phyloP scores from a whole-genome alignment of 176 grass and related monocot species.

The Saccharum spontaneum region DNA sequence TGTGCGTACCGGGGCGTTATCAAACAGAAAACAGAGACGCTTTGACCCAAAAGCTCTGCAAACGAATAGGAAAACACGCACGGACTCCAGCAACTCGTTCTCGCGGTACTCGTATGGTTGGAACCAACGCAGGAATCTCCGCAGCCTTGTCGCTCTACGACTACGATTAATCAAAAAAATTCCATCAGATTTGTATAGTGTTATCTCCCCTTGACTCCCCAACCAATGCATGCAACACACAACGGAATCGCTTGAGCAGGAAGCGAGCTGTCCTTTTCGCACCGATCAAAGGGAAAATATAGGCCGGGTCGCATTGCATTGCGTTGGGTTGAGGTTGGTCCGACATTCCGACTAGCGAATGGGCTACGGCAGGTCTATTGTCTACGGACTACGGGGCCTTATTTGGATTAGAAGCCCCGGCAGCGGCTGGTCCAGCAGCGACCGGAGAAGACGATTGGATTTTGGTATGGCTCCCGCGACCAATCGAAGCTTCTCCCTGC shows the following conservation, averaged over 20 bases:
- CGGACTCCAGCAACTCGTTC: background rate
- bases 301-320: background rate
- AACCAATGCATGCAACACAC: conserved; percentile 31
- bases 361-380: background rate
- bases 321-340: conserved; percentile 7
- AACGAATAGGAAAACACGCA: background rate
- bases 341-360: background rate
- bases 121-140: conserved; percentile 29
- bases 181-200: background rate
- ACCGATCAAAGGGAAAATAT: background rate
- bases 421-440: conserved; percentile 7
- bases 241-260: conserved; percentile 43
- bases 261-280: conserved; percentile 45
- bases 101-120: conserved; percentile 24
- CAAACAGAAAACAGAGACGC: background rate
- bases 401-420: conserved; percentile 50
- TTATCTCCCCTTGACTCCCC: background rate
- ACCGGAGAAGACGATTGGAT: background rate
- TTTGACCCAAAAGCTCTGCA: background rate
- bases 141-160: background rate
- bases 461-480: conserved; percentile 1
- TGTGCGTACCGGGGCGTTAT: background rate
- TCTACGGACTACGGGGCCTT: background rate
- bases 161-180: background rate
- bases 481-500: conserved; percentile 31